Percentiles rank a stretch among this genome's conserved stretches.
These are phyloP conservation scores for Dipodascus albidus DNA, from an alignment of 805 yeast genomes.

Conservation along the genomic window DNA sequence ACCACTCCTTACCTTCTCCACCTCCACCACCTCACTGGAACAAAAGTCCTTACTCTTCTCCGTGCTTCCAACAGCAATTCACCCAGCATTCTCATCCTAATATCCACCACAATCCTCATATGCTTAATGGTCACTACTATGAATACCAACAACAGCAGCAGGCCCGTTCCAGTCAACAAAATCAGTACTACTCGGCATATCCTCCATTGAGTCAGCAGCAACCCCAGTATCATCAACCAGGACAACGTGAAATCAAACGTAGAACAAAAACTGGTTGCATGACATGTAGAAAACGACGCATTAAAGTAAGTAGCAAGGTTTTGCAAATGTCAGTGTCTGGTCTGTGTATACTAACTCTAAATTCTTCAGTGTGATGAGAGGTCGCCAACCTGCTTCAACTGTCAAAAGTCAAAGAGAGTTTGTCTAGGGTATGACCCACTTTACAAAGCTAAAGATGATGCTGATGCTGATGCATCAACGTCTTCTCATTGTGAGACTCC, in stretches of 20 bases:
- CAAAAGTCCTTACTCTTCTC: background rate
- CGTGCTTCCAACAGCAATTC: background rate
- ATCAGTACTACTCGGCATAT: background rate
- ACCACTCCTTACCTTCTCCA: background rate
- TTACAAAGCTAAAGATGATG: conserved; percentile 12
- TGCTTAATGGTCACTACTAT: background rate
- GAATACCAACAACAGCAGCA: background rate
- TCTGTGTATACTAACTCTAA: background rate
- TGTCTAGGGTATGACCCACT: conserved; percentile 56
- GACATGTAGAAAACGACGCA: conserved; percentile 59
- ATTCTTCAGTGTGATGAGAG: conserved; percentile 49
- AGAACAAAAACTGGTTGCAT: conserved; percentile 68
- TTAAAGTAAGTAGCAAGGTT: conserved; percentile 30
- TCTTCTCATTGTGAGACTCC: background rate
- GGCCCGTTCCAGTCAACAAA: background rate
- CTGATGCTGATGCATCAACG: background rate
- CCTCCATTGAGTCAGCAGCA: background rate
- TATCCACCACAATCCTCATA: background rate
- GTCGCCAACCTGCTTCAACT: conserved; percentile 57
- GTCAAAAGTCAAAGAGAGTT: conserved; percentile 50
- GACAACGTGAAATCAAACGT: conserved; percentile 29
- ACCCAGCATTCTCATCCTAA: background rate
- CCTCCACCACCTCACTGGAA: background rate
- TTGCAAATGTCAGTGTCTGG: background rate
- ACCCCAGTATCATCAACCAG: background rate